phyloP scores from a whole-genome alignment of 1,284 basidiomycete genomes.

The Mrakiaceae sp. region DNA sequence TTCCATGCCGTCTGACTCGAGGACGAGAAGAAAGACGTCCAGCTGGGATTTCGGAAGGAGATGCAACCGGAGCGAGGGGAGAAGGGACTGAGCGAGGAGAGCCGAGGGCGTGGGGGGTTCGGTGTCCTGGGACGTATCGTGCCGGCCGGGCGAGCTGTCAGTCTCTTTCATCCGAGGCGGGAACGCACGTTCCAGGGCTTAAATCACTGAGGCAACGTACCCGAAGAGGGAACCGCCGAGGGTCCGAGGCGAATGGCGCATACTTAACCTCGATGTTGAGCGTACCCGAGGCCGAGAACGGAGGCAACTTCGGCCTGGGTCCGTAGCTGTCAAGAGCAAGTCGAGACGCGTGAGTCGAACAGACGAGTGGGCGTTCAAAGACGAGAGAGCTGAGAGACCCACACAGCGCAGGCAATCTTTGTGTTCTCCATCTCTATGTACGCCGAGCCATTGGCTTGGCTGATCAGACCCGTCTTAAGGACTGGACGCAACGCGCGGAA shows the following conservation, averaged over 20 bases:
- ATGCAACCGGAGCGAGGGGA: conserved; percentile 75
- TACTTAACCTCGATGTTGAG: conserved; percentile 95
- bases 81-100: conserved; percentile 74
- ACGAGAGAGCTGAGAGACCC: conserved; percentile 26
- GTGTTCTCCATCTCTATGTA: conserved; percentile 83
- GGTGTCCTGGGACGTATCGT: conserved; percentile 59
- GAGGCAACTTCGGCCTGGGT: conserved; percentile 52
- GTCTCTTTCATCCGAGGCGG: too few species aligned
- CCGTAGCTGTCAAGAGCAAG: conserved; percentile 55
- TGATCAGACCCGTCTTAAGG: conserved; percentile 76
- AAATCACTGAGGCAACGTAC: conserved; percentile 41
- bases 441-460: conserved; percentile 85
- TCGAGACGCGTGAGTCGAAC: background rate
- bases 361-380: background rate
- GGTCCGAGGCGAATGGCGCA: conserved; percentile 74
- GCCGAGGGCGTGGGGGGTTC: conserved; percentile 77
- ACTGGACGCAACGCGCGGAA: conserved; percentile 41
- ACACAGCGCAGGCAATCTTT: conserved; percentile 93
- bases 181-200: background rate
- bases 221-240: conserved; percentile 68
- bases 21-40: conserved; percentile 64
- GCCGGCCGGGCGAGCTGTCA: conserved; percentile 76
- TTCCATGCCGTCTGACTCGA: conserved; percentile 81
- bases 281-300: conserved; percentile 72
- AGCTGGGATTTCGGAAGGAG: conserved; percentile 86